Conservation (phyloP, 176 grass and related monocot genomes). For the Chloris gayana region DNA sequence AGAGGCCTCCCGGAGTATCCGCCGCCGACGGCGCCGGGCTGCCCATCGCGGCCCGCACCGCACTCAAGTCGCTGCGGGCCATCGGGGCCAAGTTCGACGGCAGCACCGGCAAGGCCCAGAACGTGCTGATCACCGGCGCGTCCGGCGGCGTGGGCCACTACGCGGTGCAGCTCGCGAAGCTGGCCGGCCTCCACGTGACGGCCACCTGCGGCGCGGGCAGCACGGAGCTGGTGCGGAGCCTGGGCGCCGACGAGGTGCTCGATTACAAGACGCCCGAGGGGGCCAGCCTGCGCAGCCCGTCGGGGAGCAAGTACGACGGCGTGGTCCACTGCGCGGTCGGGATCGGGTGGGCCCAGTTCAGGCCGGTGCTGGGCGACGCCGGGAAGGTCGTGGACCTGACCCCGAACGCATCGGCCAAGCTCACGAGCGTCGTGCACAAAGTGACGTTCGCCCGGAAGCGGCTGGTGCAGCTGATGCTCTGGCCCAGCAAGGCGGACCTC, state of each 20-base stretch:
- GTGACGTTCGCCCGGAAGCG: slow-evolving; percentile 50
- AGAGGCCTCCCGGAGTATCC: slow-evolving; percentile 16
- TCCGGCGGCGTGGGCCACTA: slow-evolving; percentile 53
- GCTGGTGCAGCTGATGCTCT: slow-evolving; percentile 45
- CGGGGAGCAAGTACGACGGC: slow-evolving; percentile 46
- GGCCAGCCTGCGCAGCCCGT: slow-evolving; percentile 25
- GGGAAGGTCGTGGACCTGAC: slow-evolving; percentile 63
- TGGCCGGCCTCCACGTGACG: slow-evolving; percentile 47
- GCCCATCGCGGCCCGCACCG: slow-evolving; percentile 35
- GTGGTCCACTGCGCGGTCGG: slow-evolving; percentile 58
- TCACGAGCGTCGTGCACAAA: slow-evolving; percentile 36
- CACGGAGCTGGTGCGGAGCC: slow-evolving; percentile 23
- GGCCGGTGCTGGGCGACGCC: slow-evolving; percentile 29
- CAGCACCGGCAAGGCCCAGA: background rate
- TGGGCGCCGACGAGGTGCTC: slow-evolving; percentile 60
- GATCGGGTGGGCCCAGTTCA: slow-evolving; percentile 50
- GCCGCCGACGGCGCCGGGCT: slow-evolving; percentile 44
- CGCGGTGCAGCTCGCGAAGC: slow-evolving; percentile 55
- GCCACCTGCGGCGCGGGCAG: slow-evolving; percentile 58
- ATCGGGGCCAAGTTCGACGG: slow-evolving; percentile 47
- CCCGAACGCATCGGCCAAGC: background rate
- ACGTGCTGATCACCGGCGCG: slow-evolving; percentile 48
- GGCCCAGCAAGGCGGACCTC: slow-evolving; percentile 45
- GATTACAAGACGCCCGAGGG: slow-evolving; percentile 57
- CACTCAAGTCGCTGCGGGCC: slow-evolving; percentile 36